Base-by-base conservation (phyloP, 345 rosid species). In the Cardamine resedifolia region DNA sequence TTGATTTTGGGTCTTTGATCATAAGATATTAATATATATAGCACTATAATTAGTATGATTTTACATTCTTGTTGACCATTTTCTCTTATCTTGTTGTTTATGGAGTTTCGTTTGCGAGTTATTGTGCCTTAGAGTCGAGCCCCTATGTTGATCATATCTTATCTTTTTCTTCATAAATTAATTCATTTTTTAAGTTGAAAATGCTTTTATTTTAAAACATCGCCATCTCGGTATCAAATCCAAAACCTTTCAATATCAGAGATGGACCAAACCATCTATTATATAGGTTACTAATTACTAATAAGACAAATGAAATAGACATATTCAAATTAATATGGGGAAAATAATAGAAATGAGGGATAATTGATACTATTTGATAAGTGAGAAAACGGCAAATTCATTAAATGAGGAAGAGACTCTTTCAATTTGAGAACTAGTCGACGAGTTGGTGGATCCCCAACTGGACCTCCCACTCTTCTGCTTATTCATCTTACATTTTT, bases 211-310 rank as follows among this genome's bases (percentile, higher is more conserved):
- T n/a, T 44, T n/a, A 6, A n/a, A 44, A n/a, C 23, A 52, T 68
- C 45, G 68, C 15, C 31, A 0, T 51, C 50, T 21, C n/a, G 51
- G 23, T 41, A n/a, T 60, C 49, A 59, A 14, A 33, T 27, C 36
- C 9, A 60, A 56, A 52, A 60, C 49, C 74, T 52, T 31, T 52
- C 69, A 61, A 59, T 41, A 56, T 51, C 63, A 31, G 36, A 75
- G 64, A 60, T 68, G 73, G 78, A 68, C 74, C 74, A 51, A 75
- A 43, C 64, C 64, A 68, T 60, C 23, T 52, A 67, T n/a, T 43
- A 59, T 38, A 59, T 30, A 67, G 38, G 55, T 27, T 50, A 66
- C 8, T 38, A 21, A 66, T 58, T 15, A 50, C 56, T 21, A 74
- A 16, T 50, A 55, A 58, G 68, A 39, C 61, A 51, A 61, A 5